A percentile compares a stretch with the other conserved stretches of the same genome.
Evolutionary conservation across 1,284 basidiomycete species (phyloP).

Genomic region (Coniophora puteana): DNA sequence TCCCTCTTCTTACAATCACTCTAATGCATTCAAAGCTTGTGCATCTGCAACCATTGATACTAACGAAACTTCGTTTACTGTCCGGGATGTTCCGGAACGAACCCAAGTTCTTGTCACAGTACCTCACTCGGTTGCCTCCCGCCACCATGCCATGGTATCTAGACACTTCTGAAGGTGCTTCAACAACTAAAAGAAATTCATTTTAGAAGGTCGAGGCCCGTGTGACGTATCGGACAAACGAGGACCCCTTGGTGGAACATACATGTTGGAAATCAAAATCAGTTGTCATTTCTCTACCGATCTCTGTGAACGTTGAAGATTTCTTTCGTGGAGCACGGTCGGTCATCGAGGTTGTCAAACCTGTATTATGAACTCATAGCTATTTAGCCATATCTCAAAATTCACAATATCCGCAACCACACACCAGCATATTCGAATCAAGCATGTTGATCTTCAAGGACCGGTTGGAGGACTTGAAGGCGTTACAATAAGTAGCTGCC

Average conservation of each 20-base stretch:
- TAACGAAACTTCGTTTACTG: conserved; percentile 39
- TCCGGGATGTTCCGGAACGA: conserved; percentile 44
- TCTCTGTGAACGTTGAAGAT: conserved; percentile 83
- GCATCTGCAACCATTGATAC: conserved; percentile 28
- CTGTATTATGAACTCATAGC: conserved; percentile 6
- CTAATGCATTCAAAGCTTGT: too few species aligned
- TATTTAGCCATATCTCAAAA: conserved; percentile 66
- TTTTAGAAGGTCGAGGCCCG: conserved; percentile 58
- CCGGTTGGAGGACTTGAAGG: conserved; percentile 39
- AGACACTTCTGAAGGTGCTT: too few species aligned
- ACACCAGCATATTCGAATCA: conserved; percentile 68
- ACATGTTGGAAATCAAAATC: conserved; percentile 47
- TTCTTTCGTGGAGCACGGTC: conserved; percentile 75
- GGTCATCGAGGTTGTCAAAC: conserved; percentile 4
- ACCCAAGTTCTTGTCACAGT: conserved; percentile 46
- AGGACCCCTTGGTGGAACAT: conserved; percentile 50
- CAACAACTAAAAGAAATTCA: conserved; percentile 7
- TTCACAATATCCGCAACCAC: conserved; percentile 76
- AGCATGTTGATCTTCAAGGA: conserved; percentile 48
- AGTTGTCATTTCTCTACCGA: conserved; percentile 64
- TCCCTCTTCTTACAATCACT: too few species aligned
- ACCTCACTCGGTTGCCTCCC: conserved; percentile 60
- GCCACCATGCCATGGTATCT: conserved; percentile 52
- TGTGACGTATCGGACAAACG: conserved; percentile 58
- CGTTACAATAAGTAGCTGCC: conserved; percentile 49